Conservation (phyloP, 805 yeast species). For the Barnettozyma pratensis region DNA sequence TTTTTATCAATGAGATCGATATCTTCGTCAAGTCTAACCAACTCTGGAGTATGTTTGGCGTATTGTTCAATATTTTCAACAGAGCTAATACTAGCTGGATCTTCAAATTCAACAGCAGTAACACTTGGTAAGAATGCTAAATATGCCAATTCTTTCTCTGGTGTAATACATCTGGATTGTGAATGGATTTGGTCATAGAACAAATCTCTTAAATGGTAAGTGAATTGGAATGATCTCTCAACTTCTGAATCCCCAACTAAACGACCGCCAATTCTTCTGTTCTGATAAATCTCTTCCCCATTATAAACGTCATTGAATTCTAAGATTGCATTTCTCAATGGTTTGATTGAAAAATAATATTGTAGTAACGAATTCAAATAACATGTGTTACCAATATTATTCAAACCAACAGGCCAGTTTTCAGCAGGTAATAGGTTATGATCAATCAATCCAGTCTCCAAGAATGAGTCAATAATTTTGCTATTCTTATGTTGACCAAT, state of each 20-base stretch:
- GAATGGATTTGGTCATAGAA: conserved; percentile 68
- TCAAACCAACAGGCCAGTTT: conserved; percentile 86
- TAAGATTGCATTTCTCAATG: conserved; percentile 64
- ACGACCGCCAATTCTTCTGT: conserved; percentile 84
- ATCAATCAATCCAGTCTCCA: conserved; percentile 60
- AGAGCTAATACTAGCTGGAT: conserved; percentile 1
- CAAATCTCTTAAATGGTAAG: conserved; percentile 63
- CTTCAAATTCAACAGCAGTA: conserved; percentile 55
- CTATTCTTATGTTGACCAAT: conserved; percentile 55
- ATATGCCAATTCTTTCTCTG: conserved; percentile 80
- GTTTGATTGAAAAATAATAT: conserved; percentile 81
- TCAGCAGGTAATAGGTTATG: conserved; percentile 53
- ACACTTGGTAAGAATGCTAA: conserved; percentile 76
- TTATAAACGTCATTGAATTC: conserved; percentile 41
- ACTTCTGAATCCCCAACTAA: conserved; percentile 74
- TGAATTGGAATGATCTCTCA: conserved; percentile 76
- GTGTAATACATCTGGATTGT: conserved; percentile 61
- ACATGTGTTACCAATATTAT: conserved; percentile 95
- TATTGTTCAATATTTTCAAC: not conserved
- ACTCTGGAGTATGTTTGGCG: not conserved
- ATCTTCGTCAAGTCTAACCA: conserved; percentile 1
- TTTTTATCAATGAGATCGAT: not conserved
- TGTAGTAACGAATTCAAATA: conserved; percentile 87
- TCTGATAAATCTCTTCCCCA: conserved; percentile 28
- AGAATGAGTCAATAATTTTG: conserved; percentile 47